Percentiles rank a stretch among this genome's conserved stretches.
phyloP scores from a whole-genome alignment of 2,329 filamentous ascomycete genomes.

The Fusarium chaquense region DNA sequence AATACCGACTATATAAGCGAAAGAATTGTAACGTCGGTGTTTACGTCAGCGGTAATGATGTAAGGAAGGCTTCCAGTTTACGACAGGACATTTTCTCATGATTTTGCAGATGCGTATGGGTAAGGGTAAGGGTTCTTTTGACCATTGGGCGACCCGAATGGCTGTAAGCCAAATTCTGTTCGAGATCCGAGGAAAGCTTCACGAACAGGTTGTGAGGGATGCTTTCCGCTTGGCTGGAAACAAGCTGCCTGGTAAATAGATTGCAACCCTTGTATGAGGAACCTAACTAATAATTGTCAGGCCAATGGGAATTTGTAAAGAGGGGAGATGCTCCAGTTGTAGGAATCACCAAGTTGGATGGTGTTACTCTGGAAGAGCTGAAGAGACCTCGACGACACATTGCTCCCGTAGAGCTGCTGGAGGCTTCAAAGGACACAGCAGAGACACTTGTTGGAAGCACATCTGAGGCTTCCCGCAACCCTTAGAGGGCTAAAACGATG shows the following conservation, averaged over 20 bases:
- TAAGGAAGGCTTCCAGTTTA: constrained; percentile 53
- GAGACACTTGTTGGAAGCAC: constrained; percentile 52
- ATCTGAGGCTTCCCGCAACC: constrained; percentile 50
- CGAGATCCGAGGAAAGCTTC: constrained; percentile 89
- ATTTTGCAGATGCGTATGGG: constrained; percentile 85
- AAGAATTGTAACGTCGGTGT: constrained; percentile 94
- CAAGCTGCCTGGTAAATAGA: constrained; percentile 84
- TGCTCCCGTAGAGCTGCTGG: constrained; percentile 58
- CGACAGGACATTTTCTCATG: constrained; percentile 33
- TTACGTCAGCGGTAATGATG: constrained; percentile 94
- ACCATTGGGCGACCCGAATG: constrained; percentile 93
- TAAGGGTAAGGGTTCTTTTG: constrained; percentile 97
- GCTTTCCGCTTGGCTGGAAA: constrained; percentile 94
- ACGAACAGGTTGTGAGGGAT: constrained; percentile 94
- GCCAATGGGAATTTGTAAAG: constrained; percentile 91
- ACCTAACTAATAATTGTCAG: constrained; percentile 56
- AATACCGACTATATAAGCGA: constrained; percentile 91
- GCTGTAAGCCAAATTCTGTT: constrained; percentile 93
- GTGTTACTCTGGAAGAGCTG: constrained; percentile 84
- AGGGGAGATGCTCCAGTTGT: constrained; percentile 92
- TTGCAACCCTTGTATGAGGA: background rate
- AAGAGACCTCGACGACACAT: constrained; percentile 81
- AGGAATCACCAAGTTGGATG: constrained; percentile 90
- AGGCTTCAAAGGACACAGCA: constrained; percentile 51
- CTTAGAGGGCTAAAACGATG: constrained; percentile 31